Percentiles rank a stretch among this genome's conserved stretches.
phyloP scores from a whole-genome alignment of 140 eudicot genomes.

The Bidens hawaiensis region DNA sequence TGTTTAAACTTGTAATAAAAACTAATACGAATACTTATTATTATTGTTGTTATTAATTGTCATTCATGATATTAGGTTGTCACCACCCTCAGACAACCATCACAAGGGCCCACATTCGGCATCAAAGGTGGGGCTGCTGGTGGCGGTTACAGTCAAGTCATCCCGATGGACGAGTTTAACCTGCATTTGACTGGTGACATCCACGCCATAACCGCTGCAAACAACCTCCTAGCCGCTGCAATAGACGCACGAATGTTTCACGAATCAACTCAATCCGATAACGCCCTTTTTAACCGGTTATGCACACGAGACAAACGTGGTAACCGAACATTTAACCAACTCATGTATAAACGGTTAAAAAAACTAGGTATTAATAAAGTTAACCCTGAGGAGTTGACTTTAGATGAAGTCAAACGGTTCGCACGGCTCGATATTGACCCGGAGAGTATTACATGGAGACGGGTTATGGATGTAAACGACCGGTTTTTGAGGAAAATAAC shows the following conservation, averaged over 20 bases:
- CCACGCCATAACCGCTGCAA: constrained; percentile 96
- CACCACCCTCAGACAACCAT: constrained; percentile 89
- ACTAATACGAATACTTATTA: no score
- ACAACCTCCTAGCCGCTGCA: constrained; percentile 92
- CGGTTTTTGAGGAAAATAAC: constrained; percentile 78
- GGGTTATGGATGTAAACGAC: constrained; percentile 94
- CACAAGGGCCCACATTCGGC: constrained; percentile 98
- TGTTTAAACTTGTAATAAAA: background rate
- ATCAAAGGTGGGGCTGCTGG: constrained; percentile 99
- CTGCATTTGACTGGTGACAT: constrained; percentile 91
- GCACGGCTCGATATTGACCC: constrained; percentile 90
- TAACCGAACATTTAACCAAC: constrained; percentile 43
- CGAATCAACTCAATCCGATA: constrained; percentile 69
- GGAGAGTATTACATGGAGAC: constrained; percentile 75
- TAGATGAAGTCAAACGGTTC: constrained; percentile 60
- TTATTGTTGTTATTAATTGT: constrained; percentile 2
- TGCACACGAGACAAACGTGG: constrained; percentile 86
- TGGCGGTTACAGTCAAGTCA: constrained; percentile 96
- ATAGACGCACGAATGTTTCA: constrained; percentile 86
- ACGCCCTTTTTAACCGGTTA: constrained; percentile 68
- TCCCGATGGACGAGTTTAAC: constrained; percentile 99
- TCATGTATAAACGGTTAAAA: constrained; percentile 71
- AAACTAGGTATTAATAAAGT: constrained; percentile 68
- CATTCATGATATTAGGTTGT: constrained; percentile 50
- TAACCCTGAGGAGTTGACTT: constrained; percentile 74